A percentile compares a stretch with the other conserved stretches of the same genome.
Evolutionary conservation across 2,329 filamentous ascomycete species (phyloP).

Genomic region (Xylariaceae sp.): DNA sequence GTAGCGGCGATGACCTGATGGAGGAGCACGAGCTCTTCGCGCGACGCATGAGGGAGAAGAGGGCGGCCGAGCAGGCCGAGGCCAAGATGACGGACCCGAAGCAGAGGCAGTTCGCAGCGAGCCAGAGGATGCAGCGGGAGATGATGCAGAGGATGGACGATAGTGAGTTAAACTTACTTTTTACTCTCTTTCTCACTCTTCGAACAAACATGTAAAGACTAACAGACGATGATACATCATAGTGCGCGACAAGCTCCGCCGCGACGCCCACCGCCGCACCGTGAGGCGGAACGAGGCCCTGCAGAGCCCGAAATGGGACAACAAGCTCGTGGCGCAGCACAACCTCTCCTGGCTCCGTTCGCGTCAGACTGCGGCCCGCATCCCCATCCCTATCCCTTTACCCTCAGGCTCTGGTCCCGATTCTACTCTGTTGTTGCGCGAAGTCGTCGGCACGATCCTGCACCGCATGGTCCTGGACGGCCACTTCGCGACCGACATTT

Average conservation of each 20-base stretch:
- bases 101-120: constrained; percentile 36
- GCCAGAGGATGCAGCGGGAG: constrained; percentile 39
- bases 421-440: too few relatives aligned
- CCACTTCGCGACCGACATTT: constrained; percentile 37
- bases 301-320: constrained; percentile 49
- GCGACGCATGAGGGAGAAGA: constrained; percentile 36
- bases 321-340: constrained; percentile 41
- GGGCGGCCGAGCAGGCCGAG: constrained; percentile 39
- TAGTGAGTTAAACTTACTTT: constrained; percentile 37
- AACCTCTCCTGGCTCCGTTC: constrained; percentile 40
- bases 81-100: constrained; percentile 37
- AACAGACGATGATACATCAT: not conserved
- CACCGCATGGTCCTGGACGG: constrained; percentile 49
- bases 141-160: constrained; percentile 41
- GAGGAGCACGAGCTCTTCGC: constrained; percentile 32
- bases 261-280: constrained; percentile 39
- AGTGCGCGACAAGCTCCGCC: constrained; percentile 40
- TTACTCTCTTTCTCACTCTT: not conserved
- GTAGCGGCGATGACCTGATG: constrained; percentile 33
- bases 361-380: constrained; percentile 22
- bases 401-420: too few relatives aligned
- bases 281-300: constrained; percentile 45
- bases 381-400: constrained; percentile 22
- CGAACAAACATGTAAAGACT: not conserved
- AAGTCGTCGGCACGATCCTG: constrained; percentile 41